A percentile compares a stretch with the other conserved stretches of the same genome.
Evolutionary conservation across 2,329 filamentous ascomycete species (phyloP).

Genomic region (Microthyrium microscopicum): DNA sequence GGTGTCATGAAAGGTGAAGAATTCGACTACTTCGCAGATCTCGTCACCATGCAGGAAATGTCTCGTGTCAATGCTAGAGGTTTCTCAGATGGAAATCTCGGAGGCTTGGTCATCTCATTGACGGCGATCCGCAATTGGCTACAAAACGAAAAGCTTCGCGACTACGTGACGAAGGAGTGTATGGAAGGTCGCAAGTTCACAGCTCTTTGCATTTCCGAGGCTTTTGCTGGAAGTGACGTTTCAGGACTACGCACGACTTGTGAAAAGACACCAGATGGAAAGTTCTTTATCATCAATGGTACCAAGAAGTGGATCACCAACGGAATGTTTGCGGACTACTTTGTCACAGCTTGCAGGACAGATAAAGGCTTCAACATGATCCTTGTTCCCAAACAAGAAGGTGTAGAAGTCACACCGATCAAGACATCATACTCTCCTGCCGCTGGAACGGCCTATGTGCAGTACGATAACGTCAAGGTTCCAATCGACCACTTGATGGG

Average conservation of each 20-base stretch:
- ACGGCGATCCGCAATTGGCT: constrained; percentile 68
- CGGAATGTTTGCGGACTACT: constrained; percentile 67
- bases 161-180: constrained; percentile 52
- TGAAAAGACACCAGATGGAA: constrained; percentile 19
- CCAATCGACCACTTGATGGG: constrained; percentile 64
- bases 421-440: constrained; percentile 68
- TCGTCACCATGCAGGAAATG: constrained; percentile 60
- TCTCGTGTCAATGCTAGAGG: constrained; percentile 55
- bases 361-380: constrained; percentile 65
- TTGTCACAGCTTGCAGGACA: constrained; percentile 64
- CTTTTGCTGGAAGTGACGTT: constrained; percentile 72
- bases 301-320: constrained; percentile 81
- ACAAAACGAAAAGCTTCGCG: constrained; percentile 47
- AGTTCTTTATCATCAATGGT: constrained; percentile 48
- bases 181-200: constrained; percentile 75
- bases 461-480: constrained; percentile 76
- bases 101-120: constrained; percentile 69
- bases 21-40: constrained; percentile 77
- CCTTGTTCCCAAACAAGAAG: constrained; percentile 56
- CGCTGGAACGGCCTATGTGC: constrained; percentile 64
- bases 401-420: constrained; percentile 59
- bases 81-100: constrained; percentile 77
- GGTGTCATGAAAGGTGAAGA: constrained; percentile 60
- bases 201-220: constrained; percentile 74
- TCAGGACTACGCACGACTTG: constrained; percentile 66